Conservation (phyloP, 306 rosid species). For the Benincasa hispida region DNA sequence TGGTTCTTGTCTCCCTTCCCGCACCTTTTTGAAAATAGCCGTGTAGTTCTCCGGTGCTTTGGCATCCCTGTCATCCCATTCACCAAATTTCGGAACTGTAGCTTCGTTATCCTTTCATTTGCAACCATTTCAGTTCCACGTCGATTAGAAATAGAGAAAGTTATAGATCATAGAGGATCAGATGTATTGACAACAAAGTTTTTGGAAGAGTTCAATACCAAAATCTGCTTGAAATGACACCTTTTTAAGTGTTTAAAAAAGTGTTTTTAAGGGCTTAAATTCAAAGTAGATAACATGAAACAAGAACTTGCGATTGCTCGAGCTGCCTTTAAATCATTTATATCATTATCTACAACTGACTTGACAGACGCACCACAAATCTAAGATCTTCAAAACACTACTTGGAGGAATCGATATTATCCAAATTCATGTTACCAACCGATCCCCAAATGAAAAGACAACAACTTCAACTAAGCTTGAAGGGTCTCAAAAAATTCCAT, state of each 20-base stretch:
- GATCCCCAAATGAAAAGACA: neutral
- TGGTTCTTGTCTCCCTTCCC: constrained; percentile 48
- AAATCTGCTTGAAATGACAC: neutral
- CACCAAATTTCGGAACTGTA: constrained; percentile 95
- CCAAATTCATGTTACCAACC: neutral
- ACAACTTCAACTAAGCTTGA: neutral
- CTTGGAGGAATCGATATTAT: neutral
- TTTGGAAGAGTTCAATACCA: neutral
- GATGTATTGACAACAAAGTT: neutral
- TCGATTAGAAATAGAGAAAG: neutral
- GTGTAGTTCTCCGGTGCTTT: constrained; percentile 78
- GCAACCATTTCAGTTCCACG: neutral
- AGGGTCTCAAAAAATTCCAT: neutral
- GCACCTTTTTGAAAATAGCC: constrained; percentile 68
- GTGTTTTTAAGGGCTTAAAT: neutral
- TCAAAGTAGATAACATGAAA: neutral
- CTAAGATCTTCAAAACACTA: neutral
- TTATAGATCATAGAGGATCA: neutral
- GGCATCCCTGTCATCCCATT: constrained; percentile 77
- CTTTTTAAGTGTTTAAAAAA: no score
- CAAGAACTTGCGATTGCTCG: no score
- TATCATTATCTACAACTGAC: neutral
- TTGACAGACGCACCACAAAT: neutral
- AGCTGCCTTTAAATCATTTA: neutral
- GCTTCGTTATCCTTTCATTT: constrained; percentile 47